Conservation (phyloP, 129 eudicot species). For the Helianthus annuus region HanXRQr2.0-SUNRISE NC_035448.2:87664853-87665352, state of each 20-base stretch:
- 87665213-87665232: conserved; percentile 47
- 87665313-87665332: conserved; percentile 12
- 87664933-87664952: conserved; percentile 4
- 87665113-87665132: conserved; percentile 21
- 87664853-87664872: conserved; percentile 33
- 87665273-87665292: not conserved
- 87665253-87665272: not conserved
- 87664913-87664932: not conserved
- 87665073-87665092: conserved; percentile 77
- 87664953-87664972: not conserved
- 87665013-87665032: conserved; percentile 60
- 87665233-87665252: conserved; percentile 50
- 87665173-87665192: not conserved
- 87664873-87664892: conserved; percentile 51
- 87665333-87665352: conserved; percentile 13
- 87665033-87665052: conserved; percentile 57
- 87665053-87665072: conserved; percentile 63
- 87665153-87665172: not conserved
- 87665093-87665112: conserved; percentile 37
- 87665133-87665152: conserved; percentile 22
- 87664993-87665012: conserved; percentile 62
- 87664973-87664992: conserved; percentile 29
- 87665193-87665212: conserved; percentile 28
- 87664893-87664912: conserved; percentile 16
- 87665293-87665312: conserved; percentile 12